Evolutionary conservation across 306 rosid species (phyloP).

Genomic region (Dalbergia cochinchinensis): DNA sequence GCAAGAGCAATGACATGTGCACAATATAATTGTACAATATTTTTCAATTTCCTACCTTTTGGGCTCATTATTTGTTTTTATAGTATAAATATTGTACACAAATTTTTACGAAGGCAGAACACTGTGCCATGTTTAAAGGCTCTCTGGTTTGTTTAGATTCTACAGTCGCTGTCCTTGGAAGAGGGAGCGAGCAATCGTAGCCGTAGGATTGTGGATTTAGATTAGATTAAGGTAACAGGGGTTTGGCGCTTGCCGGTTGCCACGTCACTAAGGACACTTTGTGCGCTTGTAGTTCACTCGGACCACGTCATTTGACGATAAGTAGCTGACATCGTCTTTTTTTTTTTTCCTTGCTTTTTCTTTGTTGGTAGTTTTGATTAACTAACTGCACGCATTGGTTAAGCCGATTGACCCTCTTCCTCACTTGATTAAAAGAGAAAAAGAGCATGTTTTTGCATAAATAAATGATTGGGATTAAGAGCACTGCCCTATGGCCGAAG

Average conservation of each 20-base stretch:
- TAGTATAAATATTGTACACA: no score
- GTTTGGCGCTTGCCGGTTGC: no score
- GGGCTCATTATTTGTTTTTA: no score
- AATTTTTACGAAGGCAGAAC: no score
- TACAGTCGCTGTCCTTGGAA: conserved; percentile 39
- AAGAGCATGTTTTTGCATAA: background rate
- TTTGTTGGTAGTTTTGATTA: no score
- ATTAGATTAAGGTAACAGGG: background rate
- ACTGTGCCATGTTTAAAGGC: background rate
- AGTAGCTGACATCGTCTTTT: conserved; percentile 33
- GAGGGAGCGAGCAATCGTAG: conserved; percentile 35
- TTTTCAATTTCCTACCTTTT: no score
- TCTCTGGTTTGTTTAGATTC: background rate
- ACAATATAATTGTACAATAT: no score
- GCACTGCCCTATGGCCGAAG: no score
- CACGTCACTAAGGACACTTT: conserved; percentile 33
- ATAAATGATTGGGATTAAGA: no score
- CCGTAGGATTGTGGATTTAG: conserved; percentile 54
- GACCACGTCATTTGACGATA: conserved; percentile 41
- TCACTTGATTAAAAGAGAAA: no score
- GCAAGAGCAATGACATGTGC: background rate
- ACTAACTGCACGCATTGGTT: no score
- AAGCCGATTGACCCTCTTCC: no score
- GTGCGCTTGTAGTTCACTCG: background rate
- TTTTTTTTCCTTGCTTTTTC: background rate